phyloP scores from a whole-genome alignment of 208 protist species.

The Acanthamoeba triangularis region DNA sequence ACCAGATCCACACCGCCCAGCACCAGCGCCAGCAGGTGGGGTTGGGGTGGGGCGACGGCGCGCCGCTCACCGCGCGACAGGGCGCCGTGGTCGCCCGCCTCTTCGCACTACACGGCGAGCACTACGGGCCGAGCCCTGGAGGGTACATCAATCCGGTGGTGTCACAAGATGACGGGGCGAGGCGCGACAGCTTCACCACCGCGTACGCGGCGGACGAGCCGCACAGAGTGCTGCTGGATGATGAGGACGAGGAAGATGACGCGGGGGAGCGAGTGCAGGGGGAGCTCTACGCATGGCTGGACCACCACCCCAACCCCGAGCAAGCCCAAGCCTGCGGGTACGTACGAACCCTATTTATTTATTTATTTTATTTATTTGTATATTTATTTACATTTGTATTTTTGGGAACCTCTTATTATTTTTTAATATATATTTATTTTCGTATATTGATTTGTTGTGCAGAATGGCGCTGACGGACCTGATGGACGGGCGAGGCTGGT shows the following conservation, averaged over 20 bases:
- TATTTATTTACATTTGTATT: not conserved
- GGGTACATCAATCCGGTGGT: not conserved
- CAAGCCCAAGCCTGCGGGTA: not conserved
- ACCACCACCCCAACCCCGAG: not conserved
- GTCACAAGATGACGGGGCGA: not conserved
- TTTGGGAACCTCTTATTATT: too few species aligned
- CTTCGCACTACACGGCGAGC: not conserved
- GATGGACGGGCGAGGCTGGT: not conserved
- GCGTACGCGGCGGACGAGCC: too few species aligned
- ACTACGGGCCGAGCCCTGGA: not conserved
- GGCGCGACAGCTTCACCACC: not conserved
- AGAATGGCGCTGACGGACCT: not conserved
- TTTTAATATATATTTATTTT: too few species aligned
- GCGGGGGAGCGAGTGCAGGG: not conserved
- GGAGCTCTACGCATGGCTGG: not conserved
- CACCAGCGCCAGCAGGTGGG: not conserved
- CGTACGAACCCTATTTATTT: too few species aligned
- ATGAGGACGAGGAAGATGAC: not conserved
- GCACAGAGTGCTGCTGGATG: not conserved
- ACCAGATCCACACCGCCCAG: too few species aligned
- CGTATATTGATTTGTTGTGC: not conserved
- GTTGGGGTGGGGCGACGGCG: not conserved
- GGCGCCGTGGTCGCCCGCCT: not conserved
- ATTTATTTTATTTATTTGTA: not conserved
- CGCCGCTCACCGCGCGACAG: not conserved